Base-by-base conservation (phyloP, 2,329 filamentous ascomycete genomes). In the Aspergillus ruber region DNA sequence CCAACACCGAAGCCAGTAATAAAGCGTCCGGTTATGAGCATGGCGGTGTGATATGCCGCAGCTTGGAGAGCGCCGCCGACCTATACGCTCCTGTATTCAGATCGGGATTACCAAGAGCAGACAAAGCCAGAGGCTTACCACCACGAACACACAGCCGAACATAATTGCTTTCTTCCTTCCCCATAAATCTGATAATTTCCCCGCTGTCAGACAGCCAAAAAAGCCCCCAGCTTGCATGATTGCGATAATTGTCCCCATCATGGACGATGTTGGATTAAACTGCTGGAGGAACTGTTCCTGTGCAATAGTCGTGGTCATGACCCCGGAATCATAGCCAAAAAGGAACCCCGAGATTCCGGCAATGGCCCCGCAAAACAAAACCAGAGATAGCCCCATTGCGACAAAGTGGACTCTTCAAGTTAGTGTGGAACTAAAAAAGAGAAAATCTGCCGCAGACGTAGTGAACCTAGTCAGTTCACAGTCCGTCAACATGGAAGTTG, bases 51-150 rank as follows among this genome's bases (percentile, higher is more conserved):
- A 50, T 76, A 73, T 13, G 82, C 78, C 17, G 78, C 74, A 20
- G 75, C 71, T 60, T 85, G 83, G 1, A 86, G 71, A 35, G 74
- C 69, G 1, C 79, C 79, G 6, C 82, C 83, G 65, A 85, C 33
- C 33, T 35, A 17, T 35, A 35, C 4, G 33, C 17, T 6, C 8
- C n/a, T 35, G 15, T 35, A n/a, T 35, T 35, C 33, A 35, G 33
- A 29, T 29, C 9, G 3, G 4, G 25, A 29, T 35, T 13, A 35
- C 13, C 6, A 35, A 35, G 15, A 7, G 33, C 6, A 35, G 3
- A 17, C 2, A 17, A 29, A 13, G 3, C 32, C 12, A 44, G 23
- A 17, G 33, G 1, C 33, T n/a, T 17, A 35, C 33, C 33, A 35
- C 6, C 13, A 17, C 15, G 6, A 35, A 35, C 13, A 35, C 33